Evolutionary conservation across 1,284 basidiomycete genomes (phyloP).

Genomic region (Anthracocystis panici-leucophaei): DNA sequence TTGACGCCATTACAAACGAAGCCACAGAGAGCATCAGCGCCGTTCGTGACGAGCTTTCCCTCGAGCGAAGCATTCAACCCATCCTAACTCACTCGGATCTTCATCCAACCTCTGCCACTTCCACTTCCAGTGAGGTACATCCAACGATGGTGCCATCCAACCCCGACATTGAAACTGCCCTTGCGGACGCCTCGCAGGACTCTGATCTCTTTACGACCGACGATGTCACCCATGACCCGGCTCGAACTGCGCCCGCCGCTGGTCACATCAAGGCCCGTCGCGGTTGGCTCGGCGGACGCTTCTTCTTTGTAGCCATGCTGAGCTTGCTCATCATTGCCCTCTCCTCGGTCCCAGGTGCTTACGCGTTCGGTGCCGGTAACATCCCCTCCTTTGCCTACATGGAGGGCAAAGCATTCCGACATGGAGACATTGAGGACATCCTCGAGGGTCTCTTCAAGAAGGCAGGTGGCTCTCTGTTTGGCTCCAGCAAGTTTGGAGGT

Average conservation of each 20-base stretch:
- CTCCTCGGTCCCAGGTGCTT: conserved; percentile 40
- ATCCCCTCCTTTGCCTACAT: conserved; percentile 59
- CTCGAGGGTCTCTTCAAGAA: conserved; percentile 60
- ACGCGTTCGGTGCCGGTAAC: conserved; percentile 64
- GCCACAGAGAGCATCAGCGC: conserved; percentile 38
- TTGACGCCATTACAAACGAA: conserved; percentile 26
- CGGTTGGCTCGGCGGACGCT: conserved; percentile 34
- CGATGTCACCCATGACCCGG: conserved; percentile 2
- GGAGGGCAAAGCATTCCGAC: conserved; percentile 63
- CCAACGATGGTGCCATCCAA: conserved; percentile 23
- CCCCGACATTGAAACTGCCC: conserved; percentile 33
- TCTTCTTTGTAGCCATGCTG: conserved; percentile 46
- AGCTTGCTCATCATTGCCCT: conserved; percentile 43
- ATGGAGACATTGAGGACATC: conserved; percentile 64
- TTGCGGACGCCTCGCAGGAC: conserved; percentile 44
- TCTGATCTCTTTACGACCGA: conserved; percentile 11
- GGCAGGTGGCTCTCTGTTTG: conserved; percentile 52
- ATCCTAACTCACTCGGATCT: background rate
- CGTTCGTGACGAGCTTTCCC: conserved; percentile 38
- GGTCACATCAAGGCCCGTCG: conserved; percentile 19
- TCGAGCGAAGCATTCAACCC: conserved; percentile 12
- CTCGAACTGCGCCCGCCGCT: background rate
- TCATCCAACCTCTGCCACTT: background rate
- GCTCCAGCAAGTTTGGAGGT: conserved; percentile 61
- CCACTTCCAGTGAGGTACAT: background rate